Evolutionary conservation across 208 protist genomes (phyloP).

Genomic region (Crithidia bombi): DNA sequence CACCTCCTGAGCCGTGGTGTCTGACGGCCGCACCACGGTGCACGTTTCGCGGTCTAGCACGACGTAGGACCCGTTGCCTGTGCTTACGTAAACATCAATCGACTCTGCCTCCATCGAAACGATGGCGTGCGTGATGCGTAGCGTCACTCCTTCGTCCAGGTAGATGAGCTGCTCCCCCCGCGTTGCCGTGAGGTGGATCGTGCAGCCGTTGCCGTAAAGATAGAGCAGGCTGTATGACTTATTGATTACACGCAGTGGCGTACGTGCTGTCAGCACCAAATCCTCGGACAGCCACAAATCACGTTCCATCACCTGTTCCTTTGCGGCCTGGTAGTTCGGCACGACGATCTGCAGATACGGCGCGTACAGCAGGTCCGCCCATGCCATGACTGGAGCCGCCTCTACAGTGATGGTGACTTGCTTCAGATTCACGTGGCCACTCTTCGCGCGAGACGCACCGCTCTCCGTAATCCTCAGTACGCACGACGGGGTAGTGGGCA

Average conservation of each 20-base stretch:
- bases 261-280: slow-evolving; percentile 52
- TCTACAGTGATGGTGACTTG: slow-evolving; percentile 47
- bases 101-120: slow-evolving; percentile 55
- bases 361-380: slow-evolving; percentile 60
- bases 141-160: slow-evolving; percentile 72
- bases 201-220: slow-evolving; percentile 60
- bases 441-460: slow-evolving; percentile 10
- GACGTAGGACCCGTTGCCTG: slow-evolving; percentile 77
- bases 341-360: slow-evolving; percentile 68
- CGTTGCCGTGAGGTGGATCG: slow-evolving; percentile 57
- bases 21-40: slow-evolving; percentile 22
- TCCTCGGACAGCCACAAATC: slow-evolving; percentile 52
- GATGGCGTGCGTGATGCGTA: slow-evolving; percentile 65
- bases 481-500: neutral
- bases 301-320: slow-evolving; percentile 49
- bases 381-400: slow-evolving; percentile 40
- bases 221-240: slow-evolving; percentile 57
- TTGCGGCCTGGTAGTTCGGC: slow-evolving; percentile 44
- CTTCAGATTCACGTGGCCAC: slow-evolving; percentile 42
- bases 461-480: slow-evolving; percentile 16
- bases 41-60: slow-evolving; percentile 46
- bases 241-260: slow-evolving; percentile 47
- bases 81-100: slow-evolving; percentile 58
- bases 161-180: slow-evolving; percentile 40
- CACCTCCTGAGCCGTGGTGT: too few species aligned